Percentiles rank a stretch among this genome's conserved stretches.
Evolutionary conservation across 2,329 filamentous ascomycete genomes (phyloP).

Genomic region (Boeremia lycopersici): DNA sequence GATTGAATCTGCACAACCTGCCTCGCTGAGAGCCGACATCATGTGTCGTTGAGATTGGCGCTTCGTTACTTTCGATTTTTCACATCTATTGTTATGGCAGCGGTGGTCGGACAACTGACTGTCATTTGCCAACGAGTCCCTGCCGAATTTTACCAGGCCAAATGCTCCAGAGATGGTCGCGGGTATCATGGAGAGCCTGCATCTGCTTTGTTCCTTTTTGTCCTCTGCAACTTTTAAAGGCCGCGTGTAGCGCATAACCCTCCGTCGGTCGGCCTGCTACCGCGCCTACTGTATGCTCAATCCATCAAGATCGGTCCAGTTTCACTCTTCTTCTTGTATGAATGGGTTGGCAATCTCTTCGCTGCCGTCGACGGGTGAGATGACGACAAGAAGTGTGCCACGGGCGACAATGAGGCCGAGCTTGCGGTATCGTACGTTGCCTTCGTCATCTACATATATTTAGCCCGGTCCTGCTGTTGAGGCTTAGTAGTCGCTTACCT

Average conservation of each 20-base stretch:
- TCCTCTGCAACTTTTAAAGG: not conserved
- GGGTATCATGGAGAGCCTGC: conserved; percentile 17
- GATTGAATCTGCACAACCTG: no score
- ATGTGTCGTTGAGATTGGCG: not conserved
- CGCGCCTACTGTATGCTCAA: not conserved
- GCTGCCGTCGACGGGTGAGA: conserved; percentile 91
- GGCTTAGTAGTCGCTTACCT: conserved; percentile 62
- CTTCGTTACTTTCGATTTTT: conserved; percentile 5
- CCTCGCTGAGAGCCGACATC: not conserved
- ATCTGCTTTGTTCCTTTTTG: not conserved
- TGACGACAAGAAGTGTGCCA: conserved; percentile 88
- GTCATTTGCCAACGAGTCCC: not conserved
- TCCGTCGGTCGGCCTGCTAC: not conserved
- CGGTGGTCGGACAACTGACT: no score
- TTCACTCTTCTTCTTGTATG: conserved; percentile 65
- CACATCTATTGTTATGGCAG: not conserved
- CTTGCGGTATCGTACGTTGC: conserved; percentile 79
- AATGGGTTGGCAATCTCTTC: conserved; percentile 97
- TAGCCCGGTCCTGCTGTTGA: not conserved
- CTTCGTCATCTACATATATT: conserved; percentile 78
- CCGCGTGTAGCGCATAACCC: not conserved
- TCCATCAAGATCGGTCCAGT: not conserved
- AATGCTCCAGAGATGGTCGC: not conserved
- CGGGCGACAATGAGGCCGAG: conserved; percentile 86
- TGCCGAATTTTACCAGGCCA: not conserved